Evolutionary conservation across 768 basidiomycete genomes (phyloP).

Genomic region (Leucocoprinus sp.): DNA sequence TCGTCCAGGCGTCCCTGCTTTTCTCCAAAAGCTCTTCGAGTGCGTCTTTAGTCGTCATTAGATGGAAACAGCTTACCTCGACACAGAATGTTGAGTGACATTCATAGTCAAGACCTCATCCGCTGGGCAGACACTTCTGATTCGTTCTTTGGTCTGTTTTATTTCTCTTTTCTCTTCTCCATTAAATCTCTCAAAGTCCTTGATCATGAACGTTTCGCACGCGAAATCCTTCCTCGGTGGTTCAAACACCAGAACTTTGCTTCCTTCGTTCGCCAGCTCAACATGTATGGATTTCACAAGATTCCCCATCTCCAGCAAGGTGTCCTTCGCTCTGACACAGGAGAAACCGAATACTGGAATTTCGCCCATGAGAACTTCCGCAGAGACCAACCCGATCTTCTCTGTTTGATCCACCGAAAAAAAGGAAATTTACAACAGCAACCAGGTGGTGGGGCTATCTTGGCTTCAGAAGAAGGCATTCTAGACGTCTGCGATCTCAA

Average conservation of each 20-base stretch:
- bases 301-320: conserved; percentile 96
- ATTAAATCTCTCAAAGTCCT: conserved; percentile 45
- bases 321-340: conserved; percentile 70
- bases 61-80: too few species aligned
- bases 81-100: conserved; percentile 95
- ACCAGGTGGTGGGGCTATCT: background rate
- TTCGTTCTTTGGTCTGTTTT: conserved; percentile 73
- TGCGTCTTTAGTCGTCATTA: conserved; percentile 45
- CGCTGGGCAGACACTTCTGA: conserved; percentile 88
- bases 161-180: background rate
- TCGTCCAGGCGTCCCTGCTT: conserved; percentile 54
- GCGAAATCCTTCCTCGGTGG: conserved; percentile 84
- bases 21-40: conserved; percentile 92
- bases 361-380: conserved; percentile 89
- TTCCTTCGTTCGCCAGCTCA: conserved; percentile 87
- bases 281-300: conserved; percentile 95
- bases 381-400: conserved; percentile 80
- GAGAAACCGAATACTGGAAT: conserved; percentile 78
- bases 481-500: conserved; percentile 26
- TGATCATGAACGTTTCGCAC: conserved; percentile 85
- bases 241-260: conserved; percentile 98
- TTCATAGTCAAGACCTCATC: conserved; percentile 74
- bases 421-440: conserved; percentile 43
- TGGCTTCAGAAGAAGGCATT: conserved; percentile 21
- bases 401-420: conserved; percentile 85